Conservation (phyloP, 2,329 filamentous ascomycete species). For the Ramichloridium luteum region DNA sequence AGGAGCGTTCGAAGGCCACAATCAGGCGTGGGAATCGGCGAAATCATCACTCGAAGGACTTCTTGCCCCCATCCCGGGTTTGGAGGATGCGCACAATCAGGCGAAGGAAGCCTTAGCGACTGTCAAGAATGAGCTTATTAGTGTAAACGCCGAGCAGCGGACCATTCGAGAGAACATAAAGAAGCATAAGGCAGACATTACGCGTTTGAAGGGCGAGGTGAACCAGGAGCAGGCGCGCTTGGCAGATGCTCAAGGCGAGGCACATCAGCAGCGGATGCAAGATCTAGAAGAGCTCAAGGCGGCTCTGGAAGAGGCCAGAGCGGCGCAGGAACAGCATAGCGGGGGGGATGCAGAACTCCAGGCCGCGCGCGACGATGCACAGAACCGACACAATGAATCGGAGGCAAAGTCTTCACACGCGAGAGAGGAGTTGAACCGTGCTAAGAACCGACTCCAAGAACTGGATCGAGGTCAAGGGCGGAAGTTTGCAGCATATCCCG, state of each 20-base stretch:
- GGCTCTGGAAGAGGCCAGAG: slow-evolving; percentile 34
- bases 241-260: slow-evolving; percentile 51
- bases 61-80: slow-evolving; percentile 27
- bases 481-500: slow-evolving; percentile 52
- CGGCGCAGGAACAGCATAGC: slow-evolving; percentile 30
- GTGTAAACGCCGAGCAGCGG: slow-evolving; percentile 45
- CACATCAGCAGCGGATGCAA: slow-evolving; percentile 48
- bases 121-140: slow-evolving; percentile 16
- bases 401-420: slow-evolving; percentile 21
- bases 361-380: slow-evolving; percentile 19
- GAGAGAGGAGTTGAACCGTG: slow-evolving; percentile 24
- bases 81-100: slow-evolving; percentile 36
- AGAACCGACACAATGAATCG: slow-evolving; percentile 24
- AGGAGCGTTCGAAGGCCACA: slow-evolving; percentile 32
- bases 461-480: slow-evolving; percentile 48
- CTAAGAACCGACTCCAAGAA: slow-evolving; percentile 38
- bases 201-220: slow-evolving; percentile 35
- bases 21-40: slow-evolving; percentile 28
- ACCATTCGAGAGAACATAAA: slow-evolving; percentile 49
- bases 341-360: slow-evolving; percentile 25
- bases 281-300: slow-evolving; percentile 40
- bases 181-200: slow-evolving; percentile 34
- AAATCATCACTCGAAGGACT: slow-evolving; percentile 24
- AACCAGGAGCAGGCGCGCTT: slow-evolving; percentile 49
- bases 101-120: slow-evolving; percentile 41